phyloP scores from a whole-genome alignment of 73 alveolate species.

The Paramecium primaurelia region DNA sequence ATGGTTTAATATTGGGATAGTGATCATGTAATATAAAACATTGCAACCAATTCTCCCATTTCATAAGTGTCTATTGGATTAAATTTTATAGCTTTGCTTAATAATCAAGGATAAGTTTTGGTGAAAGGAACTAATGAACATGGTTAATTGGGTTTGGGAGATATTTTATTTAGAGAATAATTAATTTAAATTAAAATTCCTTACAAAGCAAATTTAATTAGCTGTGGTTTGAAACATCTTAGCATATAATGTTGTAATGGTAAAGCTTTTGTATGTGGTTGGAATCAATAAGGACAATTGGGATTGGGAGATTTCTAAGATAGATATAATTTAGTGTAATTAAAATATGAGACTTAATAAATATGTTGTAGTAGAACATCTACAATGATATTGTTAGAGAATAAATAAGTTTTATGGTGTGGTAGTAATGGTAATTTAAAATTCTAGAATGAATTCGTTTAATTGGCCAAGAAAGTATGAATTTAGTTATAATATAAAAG shows the following conservation, averaged over 20 bases:
- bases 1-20: conserved; percentile 81
- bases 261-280: background rate
- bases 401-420: background rate
- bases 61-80: background rate
- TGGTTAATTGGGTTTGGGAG: conserved; percentile 18
- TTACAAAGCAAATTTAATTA: background rate
- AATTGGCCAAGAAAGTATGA: background rate
- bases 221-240: conserved; percentile 8
- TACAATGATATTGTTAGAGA: background rate
- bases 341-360: background rate
- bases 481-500: background rate
- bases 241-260: background rate
- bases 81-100: background rate
- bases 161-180: background rate
- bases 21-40: background rate
- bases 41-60: background rate
- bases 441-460: background rate
- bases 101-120: background rate
- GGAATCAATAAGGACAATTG: background rate
- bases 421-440: background rate
- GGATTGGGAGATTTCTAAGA: conserved; percentile 24
- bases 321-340: background rate
- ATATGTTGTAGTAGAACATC: background rate
- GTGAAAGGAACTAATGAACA: background rate
- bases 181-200: background rate